Evolutionary conservation across 257 asterid species (phyloP).

Genomic region (Solanum bulbocastanum): DNA sequence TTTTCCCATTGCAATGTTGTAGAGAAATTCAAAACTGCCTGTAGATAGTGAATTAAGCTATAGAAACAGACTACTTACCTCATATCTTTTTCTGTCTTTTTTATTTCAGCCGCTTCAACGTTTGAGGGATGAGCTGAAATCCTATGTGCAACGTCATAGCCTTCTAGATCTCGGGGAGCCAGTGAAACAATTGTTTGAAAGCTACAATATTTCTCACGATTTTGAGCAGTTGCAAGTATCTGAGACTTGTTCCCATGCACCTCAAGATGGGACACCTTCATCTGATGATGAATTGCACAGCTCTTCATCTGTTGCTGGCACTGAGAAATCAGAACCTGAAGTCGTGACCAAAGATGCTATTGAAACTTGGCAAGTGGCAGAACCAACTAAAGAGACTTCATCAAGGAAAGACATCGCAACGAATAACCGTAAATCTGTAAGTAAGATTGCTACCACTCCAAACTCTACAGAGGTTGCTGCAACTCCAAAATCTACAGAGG

Average conservation of each 20-base stretch:
- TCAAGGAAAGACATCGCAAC: constrained; percentile 24
- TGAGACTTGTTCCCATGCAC: constrained; percentile 42
- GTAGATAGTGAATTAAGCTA: background rate
- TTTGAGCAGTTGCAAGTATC: constrained; percentile 47
- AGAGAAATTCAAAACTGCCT: background rate
- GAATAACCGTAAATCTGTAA: constrained; percentile 27
- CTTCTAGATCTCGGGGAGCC: constrained; percentile 44
- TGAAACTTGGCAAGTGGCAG: constrained; percentile 24
- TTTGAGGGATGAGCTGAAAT: constrained; percentile 63
- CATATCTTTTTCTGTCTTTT: background rate
- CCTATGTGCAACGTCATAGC: constrained; percentile 44
- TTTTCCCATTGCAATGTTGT: background rate
- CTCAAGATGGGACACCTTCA: constrained; percentile 41
- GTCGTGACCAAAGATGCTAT: constrained; percentile 16
- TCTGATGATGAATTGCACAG: constrained; percentile 64
- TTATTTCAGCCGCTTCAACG: constrained; percentile 57
- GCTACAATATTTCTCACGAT: constrained; percentile 52
- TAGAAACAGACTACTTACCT: background rate
- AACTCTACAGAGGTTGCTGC: constrained; percentile 34
- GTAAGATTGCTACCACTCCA: constrained; percentile 24
- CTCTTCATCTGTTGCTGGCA: constrained; percentile 38
- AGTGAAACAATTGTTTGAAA: constrained; percentile 50
- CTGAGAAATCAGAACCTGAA: constrained; percentile 40
- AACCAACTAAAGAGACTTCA: constrained; percentile 16
- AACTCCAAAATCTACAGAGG: constrained; percentile 31